phyloP scores from a whole-genome alignment of 352 stramenopile species.

The Elongisporangium senticosum region DNA sequence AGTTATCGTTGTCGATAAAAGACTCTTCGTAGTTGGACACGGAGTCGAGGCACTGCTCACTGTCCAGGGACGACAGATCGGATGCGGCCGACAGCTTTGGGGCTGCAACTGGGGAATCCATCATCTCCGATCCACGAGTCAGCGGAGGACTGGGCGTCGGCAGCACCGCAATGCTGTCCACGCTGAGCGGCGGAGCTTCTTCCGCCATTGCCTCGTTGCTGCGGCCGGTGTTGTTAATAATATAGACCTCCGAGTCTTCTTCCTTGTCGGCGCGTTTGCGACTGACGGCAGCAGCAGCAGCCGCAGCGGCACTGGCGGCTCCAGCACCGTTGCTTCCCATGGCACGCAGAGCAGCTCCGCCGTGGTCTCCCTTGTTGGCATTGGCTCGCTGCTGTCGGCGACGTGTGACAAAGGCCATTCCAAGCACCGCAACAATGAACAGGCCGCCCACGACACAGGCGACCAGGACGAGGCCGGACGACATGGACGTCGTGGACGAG shows the following conservation, averaged over 20 bases:
- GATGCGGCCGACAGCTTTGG: constrained; percentile 19
- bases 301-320: not conserved
- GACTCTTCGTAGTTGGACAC: constrained; percentile 57
- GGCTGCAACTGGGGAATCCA: constrained; percentile 15
- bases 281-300: not conserved
- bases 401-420: constrained; percentile 45
- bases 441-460: constrained; percentile 17
- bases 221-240: constrained; percentile 40
- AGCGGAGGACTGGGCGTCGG: constrained; percentile 10
- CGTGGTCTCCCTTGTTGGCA: constrained; percentile 25
- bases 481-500: constrained; percentile 7
- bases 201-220: constrained; percentile 22
- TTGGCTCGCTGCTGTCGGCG: constrained; percentile 29
- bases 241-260: constrained; percentile 20
- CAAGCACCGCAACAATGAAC: constrained; percentile 13
- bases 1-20: constrained; percentile 17
- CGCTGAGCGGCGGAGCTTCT: not conserved
- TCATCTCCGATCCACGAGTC: constrained; percentile 38
- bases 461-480: constrained; percentile 14
- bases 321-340: not conserved
- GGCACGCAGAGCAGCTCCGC: not conserved
- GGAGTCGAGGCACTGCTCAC: constrained; percentile 33
- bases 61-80: constrained; percentile 36
- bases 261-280: constrained; percentile 9
- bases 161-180: not conserved